Evolutionary conservation across 805 yeast genomes (phyloP), one percentile per base, ranked within the genome.

Genomic region (Tetrapisispora taiwanensis): DNA sequence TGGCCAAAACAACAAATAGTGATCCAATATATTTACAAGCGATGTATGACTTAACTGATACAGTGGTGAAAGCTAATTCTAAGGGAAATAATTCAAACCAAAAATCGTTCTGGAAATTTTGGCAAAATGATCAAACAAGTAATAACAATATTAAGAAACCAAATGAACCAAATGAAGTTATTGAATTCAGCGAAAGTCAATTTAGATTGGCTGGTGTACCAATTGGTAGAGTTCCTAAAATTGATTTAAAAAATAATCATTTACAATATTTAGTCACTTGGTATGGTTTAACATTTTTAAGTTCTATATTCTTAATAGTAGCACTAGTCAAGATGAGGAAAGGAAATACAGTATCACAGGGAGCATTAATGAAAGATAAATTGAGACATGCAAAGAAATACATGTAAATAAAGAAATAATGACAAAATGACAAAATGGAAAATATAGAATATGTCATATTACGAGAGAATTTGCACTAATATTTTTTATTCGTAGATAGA

Each of bases 191-290:
- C 36, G 74, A 71, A 41, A 69, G 67, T 46, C 85, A 85, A 62
- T 79, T 84, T 55, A 66, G 78, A 44, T 75, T 72, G 46, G 81
- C 85, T 5, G 98, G 98, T 43, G 90, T 90, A 7, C 98, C 98
- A 10, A 61, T 92, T 10, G 98, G 95, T 1, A 79, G 82, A 44
- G 65, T 71, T 8, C 89, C 96, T n/a, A 78, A 77, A 53, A 76
- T 90, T 30, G 89, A 81, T 52, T 74, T 86, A 58, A 79, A 83
- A 48, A 92, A 92, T 62, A 87, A 88, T 58, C 98, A 92, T 59
- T 66, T 89, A 62, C 95, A 90, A 62, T 92, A 92, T 61, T 67
- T 92, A 56, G 78, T 87, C 18, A 92, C 98, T 0, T 92, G 98
- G 98, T 90, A 85, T 61, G 95, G 96, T 0, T 73, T 90, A 36